Base-by-base conservation (phyloP, 1,139 yeast species). In the Geotrichum candidum region DNA sequence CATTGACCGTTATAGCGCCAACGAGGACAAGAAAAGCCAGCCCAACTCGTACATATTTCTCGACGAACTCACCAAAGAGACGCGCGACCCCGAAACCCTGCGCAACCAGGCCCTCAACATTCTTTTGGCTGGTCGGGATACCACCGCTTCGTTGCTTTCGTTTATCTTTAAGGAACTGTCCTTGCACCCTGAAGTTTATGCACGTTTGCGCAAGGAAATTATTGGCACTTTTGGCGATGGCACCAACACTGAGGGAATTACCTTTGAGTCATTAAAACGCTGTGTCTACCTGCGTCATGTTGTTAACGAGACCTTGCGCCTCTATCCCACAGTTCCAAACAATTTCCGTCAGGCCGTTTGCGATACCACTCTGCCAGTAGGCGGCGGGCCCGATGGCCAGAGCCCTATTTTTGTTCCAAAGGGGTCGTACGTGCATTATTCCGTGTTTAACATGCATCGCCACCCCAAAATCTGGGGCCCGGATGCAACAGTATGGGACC, bases 251-350 rank as follows among this genome's bases (percentile, higher is more conserved):
- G 66, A 65, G 9, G 60, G 27, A 1, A 63, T 73, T 29, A 75
- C 83, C 5, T 83, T 82, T 66, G 85, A 82, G 68, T 72, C 79
- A 5, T 76, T 83, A 65, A 82, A 82, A 72, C 77, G 77, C 62
- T 80, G 83, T 69, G 78, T 76, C 61, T 82, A 81, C 68, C 76
- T 82, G 67, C 77, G 78, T 66, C 75, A 76, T 59, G 80, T 82
- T 52, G 68, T 84, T 54, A 82, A 81, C 68, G 87, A 84, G 70
- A 74, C 76, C 5, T 77, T 84, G 64, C 76, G 87, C 65, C 69
- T 83, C 66, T 83, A 82, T 67, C 87, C 87, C 13, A 76, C 82
- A 5, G 87, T 84, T 31, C 86, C 87, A 31, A 69, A 75, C 55
- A 84, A 84, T 68, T 77, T 77, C 68, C 76, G 87, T 62, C 72